Evolutionary conservation across 306 rosid genomes (phyloP).

Genomic region (Corylus heterophylla): DNA sequence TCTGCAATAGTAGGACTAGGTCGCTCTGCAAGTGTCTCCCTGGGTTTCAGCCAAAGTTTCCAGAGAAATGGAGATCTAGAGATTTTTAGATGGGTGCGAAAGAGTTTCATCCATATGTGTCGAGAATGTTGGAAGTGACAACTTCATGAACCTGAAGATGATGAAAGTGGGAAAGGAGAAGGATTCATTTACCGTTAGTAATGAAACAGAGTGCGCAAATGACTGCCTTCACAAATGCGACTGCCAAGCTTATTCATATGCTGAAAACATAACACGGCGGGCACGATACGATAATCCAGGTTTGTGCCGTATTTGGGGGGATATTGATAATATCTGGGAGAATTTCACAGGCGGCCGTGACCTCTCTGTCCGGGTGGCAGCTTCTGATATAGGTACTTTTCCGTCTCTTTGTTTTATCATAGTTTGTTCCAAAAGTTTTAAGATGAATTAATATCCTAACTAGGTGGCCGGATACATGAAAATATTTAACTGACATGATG

Average conservation of each 20-base stretch:
- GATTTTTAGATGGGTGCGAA: constrained; percentile 5
- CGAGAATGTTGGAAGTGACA: not conserved
- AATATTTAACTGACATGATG: no score
- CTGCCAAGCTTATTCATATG: not conserved
- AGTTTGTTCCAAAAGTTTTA: no score
- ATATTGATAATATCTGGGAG: constrained; percentile 16
- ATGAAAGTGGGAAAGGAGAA: not conserved
- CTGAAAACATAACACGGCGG: fast-evolving
- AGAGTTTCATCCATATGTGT: not conserved
- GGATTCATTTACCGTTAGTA: fast-evolving
- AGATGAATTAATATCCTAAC: no score
- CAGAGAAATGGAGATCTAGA: not conserved
- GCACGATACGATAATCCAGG: not conserved
- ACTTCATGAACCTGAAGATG: not conserved
- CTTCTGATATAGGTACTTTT: not conserved
- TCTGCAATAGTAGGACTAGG: constrained; percentile 9
- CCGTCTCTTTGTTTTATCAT: not conserved
- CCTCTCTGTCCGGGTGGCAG: not conserved
- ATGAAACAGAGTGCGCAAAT: not conserved
- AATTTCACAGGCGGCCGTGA: not conserved
- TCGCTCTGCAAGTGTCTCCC: constrained; percentile 15
- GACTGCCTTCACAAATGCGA: not conserved
- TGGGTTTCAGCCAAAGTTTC: constrained; percentile 6
- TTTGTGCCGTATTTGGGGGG: not conserved
- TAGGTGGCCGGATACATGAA: no score